Conservation (phyloP, 2,329 filamentous ascomycete species). For the Colletotrichum liaoningense region DNA sequence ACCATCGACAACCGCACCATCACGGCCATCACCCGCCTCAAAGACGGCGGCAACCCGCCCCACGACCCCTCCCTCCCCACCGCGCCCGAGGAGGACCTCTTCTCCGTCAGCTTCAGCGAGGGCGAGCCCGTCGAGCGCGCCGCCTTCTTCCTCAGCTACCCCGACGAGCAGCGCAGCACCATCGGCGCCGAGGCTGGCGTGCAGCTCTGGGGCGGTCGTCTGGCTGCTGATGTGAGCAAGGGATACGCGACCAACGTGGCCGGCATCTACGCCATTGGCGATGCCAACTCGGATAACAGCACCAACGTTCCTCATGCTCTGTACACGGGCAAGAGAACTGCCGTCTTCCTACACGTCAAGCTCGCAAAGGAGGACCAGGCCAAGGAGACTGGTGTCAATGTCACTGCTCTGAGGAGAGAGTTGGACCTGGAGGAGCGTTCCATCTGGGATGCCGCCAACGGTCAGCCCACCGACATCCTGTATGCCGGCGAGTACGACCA, state of each 20-base stretch:
- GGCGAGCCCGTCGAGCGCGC: constrained; percentile 57
- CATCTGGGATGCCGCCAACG: constrained; percentile 61
- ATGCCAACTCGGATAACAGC: constrained; percentile 68
- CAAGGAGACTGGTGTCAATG: constrained; percentile 42
- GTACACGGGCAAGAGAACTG: constrained; percentile 67
- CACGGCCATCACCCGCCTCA: constrained; percentile 57
- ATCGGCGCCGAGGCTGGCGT: constrained; percentile 62
- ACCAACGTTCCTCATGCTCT: constrained; percentile 73
- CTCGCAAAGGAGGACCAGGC: constrained; percentile 54
- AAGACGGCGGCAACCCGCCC: constrained; percentile 51
- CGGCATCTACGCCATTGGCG: constrained; percentile 69
- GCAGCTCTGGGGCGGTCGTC: constrained; percentile 53
- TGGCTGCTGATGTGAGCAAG: constrained; percentile 53
- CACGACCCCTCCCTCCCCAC: constrained; percentile 55
- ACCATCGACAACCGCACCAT: constrained; percentile 68
- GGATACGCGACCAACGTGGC: constrained; percentile 62
- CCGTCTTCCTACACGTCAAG: constrained; percentile 65
- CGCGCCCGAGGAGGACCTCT: constrained; percentile 63
- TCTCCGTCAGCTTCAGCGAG: constrained; percentile 63
- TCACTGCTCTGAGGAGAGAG: constrained; percentile 40
- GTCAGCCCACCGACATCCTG: constrained; percentile 52
- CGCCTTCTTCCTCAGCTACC: constrained; percentile 64
- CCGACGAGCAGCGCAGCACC: constrained; percentile 57
- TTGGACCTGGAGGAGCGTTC: constrained; percentile 50
- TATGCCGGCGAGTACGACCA: constrained; percentile 55